Evolutionary conservation across 805 yeast genomes (phyloP), one percentile per base, ranked within the genome.

Genomic region (Starmerella khaoyaiensis): DNA sequence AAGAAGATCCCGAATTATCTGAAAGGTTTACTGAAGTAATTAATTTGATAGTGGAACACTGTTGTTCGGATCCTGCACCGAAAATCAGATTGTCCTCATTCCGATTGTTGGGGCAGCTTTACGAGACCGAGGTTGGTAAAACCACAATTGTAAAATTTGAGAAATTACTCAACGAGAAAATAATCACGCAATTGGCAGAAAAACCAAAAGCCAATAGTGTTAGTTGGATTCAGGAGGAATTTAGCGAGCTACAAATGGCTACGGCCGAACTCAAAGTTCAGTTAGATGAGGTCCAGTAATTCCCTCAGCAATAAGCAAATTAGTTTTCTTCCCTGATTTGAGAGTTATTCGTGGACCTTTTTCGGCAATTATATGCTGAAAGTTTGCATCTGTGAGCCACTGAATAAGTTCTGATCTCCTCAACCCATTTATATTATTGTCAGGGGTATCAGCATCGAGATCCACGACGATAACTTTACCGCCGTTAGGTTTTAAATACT

Each of bases 1-100:
- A 17, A 8, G 19, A 21, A n/a, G 23, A 21, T 15, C 28, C 21
- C 16, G 18, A 7, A 12, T 16, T 11, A n/a, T n/a, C n/a, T n/a
- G n/a, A n/a, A n/a, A n/a, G n/a, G 15, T 21, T 37, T 7, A 39
- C 45, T 10, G 58, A 48, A 2, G 32, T 69, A 24, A 60, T 68
- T 15, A 60, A 56, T 6, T 60, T 60, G 2, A 65, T 74, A 4
- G 54, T 74, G 22, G 20, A n/a, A 16, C 58, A 57, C 29, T 77
- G 82, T 0, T 58, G 78, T 39, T 59, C 57, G n/a, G 87, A 78
- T 52, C 84, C 77, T 51, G 74, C 68, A 30, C 75, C 72, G 38
- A 71, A 69, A 21, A 74, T 78, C 41, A 67, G 74, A 34, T 62
- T 73, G 29, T 60, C 74, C 28, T 61, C 73, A 34, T 62, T 75